Base-by-base conservation (phyloP, 2,329 filamentous ascomycete species). In the Cladosporium velox region DNA sequence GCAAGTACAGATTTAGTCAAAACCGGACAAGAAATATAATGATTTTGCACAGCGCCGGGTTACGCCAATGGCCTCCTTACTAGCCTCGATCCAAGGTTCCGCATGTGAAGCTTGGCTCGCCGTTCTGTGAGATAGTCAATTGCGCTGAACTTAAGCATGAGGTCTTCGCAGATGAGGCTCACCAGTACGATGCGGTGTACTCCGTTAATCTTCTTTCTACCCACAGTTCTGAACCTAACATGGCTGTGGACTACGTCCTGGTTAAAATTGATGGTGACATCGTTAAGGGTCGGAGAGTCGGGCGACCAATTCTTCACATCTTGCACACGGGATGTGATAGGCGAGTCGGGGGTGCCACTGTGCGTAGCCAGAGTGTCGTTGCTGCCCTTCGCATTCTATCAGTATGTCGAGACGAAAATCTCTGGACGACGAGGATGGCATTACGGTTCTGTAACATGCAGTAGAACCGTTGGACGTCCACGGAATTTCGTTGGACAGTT, bases 221-320 rank as follows among this genome's bases (percentile, higher is more conserved):
- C 82, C 41, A 91, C 82, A 0, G 87, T 90, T 32, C 89, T 83
- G 78, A 91, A 91, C 1, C 88, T 89, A 0, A 86, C 90, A 76
- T 91, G 91, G 74, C 88, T 91, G 12, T 78, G 77, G 2, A 91
- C 79, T 8, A 77, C 72, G 66, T 91, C 89, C 6, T 79, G 68
- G 11, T 79, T 82, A 26, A 84, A 65, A 10, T 77, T 83, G 18
- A 91, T 81, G 0, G 82, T 85, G 30, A 91, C 75, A 69, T 90
- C 87, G 77, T 90, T 91, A 64, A 91, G 77, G 0, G 76, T 85
- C 0, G 90, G 90, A 0, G 82, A 82, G 34, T 85, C 81, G 0
- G 89, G 89, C 4, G 86, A 87, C 90, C 90, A 92, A 0, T 88
- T 77, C n/a, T 84, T 77, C 0, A 86, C 84, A 0, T 82, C 83